These are phyloP conservation scores for Torulaspora pretoriensis DNA, from an alignment of 1,139 yeast species.

Conservation along the genomic window DNA sequence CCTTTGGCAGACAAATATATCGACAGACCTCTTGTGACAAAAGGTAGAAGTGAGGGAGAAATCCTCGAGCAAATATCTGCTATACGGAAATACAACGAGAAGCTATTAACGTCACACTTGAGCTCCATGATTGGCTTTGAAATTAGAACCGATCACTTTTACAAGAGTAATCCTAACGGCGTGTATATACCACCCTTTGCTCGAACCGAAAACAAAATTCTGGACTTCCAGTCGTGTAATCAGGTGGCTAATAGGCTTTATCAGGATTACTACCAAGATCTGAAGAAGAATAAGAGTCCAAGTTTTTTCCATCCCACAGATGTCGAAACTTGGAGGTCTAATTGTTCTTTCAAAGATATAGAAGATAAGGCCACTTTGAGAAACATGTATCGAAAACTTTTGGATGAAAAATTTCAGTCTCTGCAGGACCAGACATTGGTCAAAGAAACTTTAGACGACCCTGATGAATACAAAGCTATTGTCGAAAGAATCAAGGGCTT, in stretches of 20 bases:
- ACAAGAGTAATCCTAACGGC: constrained; percentile 14
- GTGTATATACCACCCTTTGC: constrained; percentile 19
- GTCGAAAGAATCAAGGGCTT: constrained; percentile 11
- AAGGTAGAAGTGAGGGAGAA: constrained; percentile 14
- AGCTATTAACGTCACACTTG: constrained; percentile 3
- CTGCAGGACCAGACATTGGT: constrained; percentile 16
- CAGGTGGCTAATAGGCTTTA: constrained; percentile 18
- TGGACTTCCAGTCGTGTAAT: constrained; percentile 22
- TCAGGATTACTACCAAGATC: constrained; percentile 21
- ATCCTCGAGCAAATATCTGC: constrained; percentile 13
- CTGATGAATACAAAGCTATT: constrained; percentile 9
- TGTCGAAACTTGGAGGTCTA: constrained; percentile 29
- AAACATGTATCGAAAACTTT: constrained; percentile 20
- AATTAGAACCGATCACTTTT: constrained; percentile 19
- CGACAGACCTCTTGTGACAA: constrained; percentile 20
- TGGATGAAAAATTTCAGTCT: constrained; percentile 25
- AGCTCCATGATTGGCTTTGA: constrained; percentile 21
- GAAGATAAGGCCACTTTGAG: constrained; percentile 13
- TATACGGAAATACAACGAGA: constrained; percentile 14
- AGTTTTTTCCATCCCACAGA: constrained; percentile 26
- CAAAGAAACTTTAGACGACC: constrained; percentile 15
- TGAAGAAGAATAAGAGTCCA: constrained; percentile 27
- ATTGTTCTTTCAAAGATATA: constrained; percentile 17
- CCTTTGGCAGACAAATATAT: constrained; percentile 29
- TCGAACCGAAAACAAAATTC: constrained; percentile 12